Evolutionary conservation across 148 eudicot genomes (phyloP), one percentile per base, ranked within the genome.

Genomic region (Vaccinium darrowii): DNA sequence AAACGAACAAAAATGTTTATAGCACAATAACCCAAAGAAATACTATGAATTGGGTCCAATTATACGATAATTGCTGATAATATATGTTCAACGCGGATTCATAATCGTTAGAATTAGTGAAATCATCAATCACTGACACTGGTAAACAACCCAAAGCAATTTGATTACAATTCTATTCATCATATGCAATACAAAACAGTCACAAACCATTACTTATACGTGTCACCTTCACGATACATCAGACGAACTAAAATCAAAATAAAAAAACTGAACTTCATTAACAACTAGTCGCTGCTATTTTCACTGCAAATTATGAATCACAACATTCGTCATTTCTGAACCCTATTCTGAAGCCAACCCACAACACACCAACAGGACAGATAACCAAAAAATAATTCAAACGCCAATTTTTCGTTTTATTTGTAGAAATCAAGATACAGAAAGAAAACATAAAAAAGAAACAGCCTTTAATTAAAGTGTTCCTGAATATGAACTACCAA

Each of bases 21-120:
- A 23, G 39, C 19, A 50, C 67, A 58, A 80, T 10, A 80, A 58
- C 52, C 16, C 69, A 80, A n/a, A 67, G 36, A 3, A 15, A 11
- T 9, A 21, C 19, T 80, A 80, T 53, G 47, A 54, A 3, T 57
- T 80, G 71, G 71, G 36, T 79, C 82, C 71, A 80, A 9, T 80
- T 19, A 36, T 33, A 77, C 12, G 14, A 77, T 51, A 27, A 5
- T 52, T 23, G 4, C 5, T 7, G 57, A 56, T 49, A 27, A n/a
- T 79, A 57, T 33, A 18, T 18, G 71, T 2, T 49, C 74, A 69
- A 27, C 1, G 43, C 7, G 74, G 43, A 69, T 30, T 12, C 18
- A 69, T 12, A 5, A 69, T 9, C 14, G 18, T 69, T 69, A 6
- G 8, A 69, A 15, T 4, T 27, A 1, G 74, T 65, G 19, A 69